These are phyloP conservation scores for Byssothecium circinans DNA, from an alignment of 2,329 filamentous ascomycete species.

Conservation along the genomic window DNA sequence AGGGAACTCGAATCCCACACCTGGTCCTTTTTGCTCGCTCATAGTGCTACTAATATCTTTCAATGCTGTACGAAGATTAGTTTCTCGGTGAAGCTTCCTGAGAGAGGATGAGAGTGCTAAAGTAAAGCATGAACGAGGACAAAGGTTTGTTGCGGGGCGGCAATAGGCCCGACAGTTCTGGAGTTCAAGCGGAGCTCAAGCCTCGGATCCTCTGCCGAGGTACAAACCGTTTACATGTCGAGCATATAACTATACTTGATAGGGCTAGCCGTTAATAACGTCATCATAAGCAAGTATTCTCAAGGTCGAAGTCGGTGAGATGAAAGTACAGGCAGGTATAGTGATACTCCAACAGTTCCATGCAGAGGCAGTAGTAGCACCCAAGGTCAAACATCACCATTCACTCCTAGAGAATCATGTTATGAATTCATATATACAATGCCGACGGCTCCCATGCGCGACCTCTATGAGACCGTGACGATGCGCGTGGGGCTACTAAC, in stretches of 20 bases:
- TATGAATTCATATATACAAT: slow-evolving; percentile 19
- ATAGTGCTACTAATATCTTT: slow-evolving; percentile 16
- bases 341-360: too few relatives aligned
- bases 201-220: slow-evolving; percentile 38
- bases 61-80: too few relatives aligned
- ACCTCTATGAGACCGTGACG: slow-evolving; percentile 9
- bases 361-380: too few relatives aligned
- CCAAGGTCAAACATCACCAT: too few relatives aligned
- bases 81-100: too few relatives aligned
- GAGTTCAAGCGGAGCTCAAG: slow-evolving; percentile 28
- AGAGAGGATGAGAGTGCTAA: too few relatives aligned
- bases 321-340: not conserved
- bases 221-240: slow-evolving; percentile 22
- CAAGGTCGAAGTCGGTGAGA: slow-evolving; percentile 1
- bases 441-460: slow-evolving; percentile 13
- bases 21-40: slow-evolving; percentile 47
- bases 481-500: slow-evolving; percentile 10
- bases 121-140: too few relatives aligned
- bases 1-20: slow-evolving; percentile 78
- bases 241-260: slow-evolving; percentile 11
- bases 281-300: not conserved
- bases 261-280: not conserved
- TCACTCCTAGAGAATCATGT: slow-evolving; percentile 2
- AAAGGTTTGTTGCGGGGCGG: slow-evolving; percentile 23
- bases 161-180: slow-evolving; percentile 19